phyloP scores from a whole-genome alignment of 129 eudicot genomes.

The Kitagawia praeruptora region DNA sequence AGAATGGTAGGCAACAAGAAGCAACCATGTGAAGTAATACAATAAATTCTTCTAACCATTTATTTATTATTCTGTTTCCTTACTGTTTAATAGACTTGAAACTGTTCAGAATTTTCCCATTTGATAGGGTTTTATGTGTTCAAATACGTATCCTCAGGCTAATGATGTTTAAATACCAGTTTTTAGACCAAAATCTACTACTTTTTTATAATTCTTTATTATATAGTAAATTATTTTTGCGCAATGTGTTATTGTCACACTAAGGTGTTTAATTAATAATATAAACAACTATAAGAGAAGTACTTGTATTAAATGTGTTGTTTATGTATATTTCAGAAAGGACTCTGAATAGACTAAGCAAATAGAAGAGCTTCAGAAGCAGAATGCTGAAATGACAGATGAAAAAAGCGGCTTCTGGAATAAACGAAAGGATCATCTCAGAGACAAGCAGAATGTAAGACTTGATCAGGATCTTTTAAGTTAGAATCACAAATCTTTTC shows the following conservation, averaged over 20 bases:
- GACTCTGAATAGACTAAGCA: conserved; percentile 81
- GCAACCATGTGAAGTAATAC: not conserved
- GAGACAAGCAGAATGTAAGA: not conserved
- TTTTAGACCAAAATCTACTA: not conserved
- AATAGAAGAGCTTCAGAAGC: conserved; percentile 67
- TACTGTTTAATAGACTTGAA: not conserved
- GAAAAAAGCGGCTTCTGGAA: conserved; percentile 64
- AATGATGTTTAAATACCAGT: not conserved
- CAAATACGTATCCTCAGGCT: not conserved
- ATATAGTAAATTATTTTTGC: too few relatives aligned
- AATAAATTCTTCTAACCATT: not conserved
- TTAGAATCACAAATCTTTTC: too few relatives aligned
- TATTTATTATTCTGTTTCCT: not conserved
- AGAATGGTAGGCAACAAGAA: too few relatives aligned
- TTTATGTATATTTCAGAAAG: conserved; percentile 33
- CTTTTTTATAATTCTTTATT: too few relatives aligned
- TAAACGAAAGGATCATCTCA: conserved; percentile 39
- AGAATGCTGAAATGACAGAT: conserved; percentile 50
- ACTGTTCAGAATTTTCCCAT: not conserved
- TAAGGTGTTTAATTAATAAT: too few relatives aligned
- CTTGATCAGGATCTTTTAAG: not conserved
- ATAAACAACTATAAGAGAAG: not conserved
- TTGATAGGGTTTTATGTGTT: not conserved
- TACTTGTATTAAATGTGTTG: not conserved
- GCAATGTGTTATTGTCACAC: too few relatives aligned